Evolutionary conservation across 805 yeast species (phyloP).

Genomic region (Saccharomycopsis javanensis): DNA sequence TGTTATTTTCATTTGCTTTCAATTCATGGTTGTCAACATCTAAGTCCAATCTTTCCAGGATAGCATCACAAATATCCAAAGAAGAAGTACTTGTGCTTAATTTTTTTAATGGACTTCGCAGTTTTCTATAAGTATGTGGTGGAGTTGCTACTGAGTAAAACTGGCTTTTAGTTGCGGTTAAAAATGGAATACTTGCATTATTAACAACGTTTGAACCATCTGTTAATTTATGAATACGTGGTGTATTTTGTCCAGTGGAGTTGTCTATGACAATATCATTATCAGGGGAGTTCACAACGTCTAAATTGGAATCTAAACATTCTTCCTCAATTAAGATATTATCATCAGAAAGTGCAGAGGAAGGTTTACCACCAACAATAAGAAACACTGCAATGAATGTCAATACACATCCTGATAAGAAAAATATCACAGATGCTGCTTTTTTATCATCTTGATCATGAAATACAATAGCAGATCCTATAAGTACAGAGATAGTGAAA

Average conservation of each 20-base stretch:
- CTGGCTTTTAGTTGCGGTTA: not conserved
- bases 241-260: not conserved
- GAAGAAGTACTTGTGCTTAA: not conserved
- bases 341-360: not conserved
- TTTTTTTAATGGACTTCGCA: not conserved
- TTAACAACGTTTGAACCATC: not conserved
- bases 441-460: constrained; percentile 30
- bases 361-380: constrained; percentile 1
- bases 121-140: not conserved
- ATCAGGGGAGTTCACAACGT: not conserved
- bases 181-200: not conserved
- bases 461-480: constrained; percentile 35
- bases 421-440: not conserved
- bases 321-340: not conserved
- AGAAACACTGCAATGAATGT: constrained; percentile 1
- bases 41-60: too few relatives aligned
- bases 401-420: not conserved
- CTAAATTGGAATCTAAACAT: not conserved
- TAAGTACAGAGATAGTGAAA: constrained; percentile 35
- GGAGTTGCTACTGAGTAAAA: not conserved
- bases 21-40: not conserved
- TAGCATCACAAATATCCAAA: not conserved
- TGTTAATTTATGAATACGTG: not conserved
- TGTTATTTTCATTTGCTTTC: not conserved
- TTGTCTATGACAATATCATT: not conserved